A percentile compares a stretch with the other conserved stretches of the same genome.
These are phyloP conservation scores for Candida piceae DNA, from an alignment of 805 yeast genomes.

Conservation along the genomic window DNA sequence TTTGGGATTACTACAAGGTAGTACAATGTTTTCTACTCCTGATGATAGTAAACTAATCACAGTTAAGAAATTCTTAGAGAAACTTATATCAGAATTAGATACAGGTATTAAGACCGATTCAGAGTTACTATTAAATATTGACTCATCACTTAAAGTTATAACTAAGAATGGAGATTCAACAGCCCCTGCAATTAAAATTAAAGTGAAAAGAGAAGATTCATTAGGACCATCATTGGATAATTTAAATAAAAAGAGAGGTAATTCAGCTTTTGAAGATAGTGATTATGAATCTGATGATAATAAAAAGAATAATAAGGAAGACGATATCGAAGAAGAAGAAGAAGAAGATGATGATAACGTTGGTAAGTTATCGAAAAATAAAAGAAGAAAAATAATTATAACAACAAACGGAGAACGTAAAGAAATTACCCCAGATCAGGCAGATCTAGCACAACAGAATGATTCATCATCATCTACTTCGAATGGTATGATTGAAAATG, in stretches of 20 bases:
- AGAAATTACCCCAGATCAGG: conserved; percentile 13
- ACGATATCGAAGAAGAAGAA: conserved; percentile 5
- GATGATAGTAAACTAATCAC: conserved; percentile 12
- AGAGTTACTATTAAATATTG: conserved; percentile 20
- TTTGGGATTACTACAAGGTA: conserved; percentile 59
- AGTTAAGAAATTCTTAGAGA: conserved; percentile 33
- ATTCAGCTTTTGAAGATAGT: neutral
- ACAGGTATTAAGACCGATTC: conserved; percentile 25
- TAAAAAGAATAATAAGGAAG: conserved; percentile 2
- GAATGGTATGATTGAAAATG: conserved; percentile 6
- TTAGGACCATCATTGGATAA: conserved; percentile 4
- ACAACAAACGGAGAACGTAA: conserved; percentile 19
- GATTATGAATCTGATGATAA: neutral
- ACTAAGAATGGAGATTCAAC: neutral
- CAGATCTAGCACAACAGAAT: too few relatives aligned
- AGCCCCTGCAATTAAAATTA: conserved; percentile 1
- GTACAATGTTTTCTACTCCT: conserved; percentile 35
- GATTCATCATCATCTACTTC: too few relatives aligned
- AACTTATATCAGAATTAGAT: conserved; percentile 35
- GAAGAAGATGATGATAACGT: conserved; percentile 18
- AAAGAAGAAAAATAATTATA: conserved; percentile 16
- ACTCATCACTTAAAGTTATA: conserved; percentile 7
- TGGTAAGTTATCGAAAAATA: conserved; percentile 14
- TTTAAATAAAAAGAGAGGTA: neutral
- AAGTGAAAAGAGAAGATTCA: conserved; percentile 10